Conservation (phyloP, 2,329 filamentous ascomycete species). For the Fulvia fulva region DNA sequence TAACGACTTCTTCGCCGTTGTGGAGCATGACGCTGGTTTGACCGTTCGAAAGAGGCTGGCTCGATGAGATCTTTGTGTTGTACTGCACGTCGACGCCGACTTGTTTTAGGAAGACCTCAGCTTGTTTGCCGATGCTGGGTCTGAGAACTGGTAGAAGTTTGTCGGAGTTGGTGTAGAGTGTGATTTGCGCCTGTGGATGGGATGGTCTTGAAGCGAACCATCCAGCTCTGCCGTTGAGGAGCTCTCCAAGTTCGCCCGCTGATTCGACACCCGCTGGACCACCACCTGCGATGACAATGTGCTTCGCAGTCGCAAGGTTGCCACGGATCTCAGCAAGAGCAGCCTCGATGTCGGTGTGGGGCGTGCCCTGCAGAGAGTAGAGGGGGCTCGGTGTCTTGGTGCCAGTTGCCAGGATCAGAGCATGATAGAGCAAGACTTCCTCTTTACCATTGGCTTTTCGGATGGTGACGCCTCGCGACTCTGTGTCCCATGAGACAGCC, state of each 20-base stretch:
- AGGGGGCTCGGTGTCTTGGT: constrained; percentile 41
- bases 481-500: constrained; percentile 44
- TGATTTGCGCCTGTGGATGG: constrained; percentile 38
- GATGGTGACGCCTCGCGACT: constrained; percentile 41
- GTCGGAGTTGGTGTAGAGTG: constrained; percentile 38
- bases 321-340: constrained; percentile 27
- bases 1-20: constrained; percentile 43
- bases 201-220: constrained; percentile 35
- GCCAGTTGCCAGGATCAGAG: constrained; percentile 53
- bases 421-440: constrained; percentile 42
- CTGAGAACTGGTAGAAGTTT: constrained; percentile 41
- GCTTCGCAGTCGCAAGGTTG: constrained; percentile 17
- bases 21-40: constrained; percentile 39
- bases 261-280: constrained; percentile 33
- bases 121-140: constrained; percentile 35
- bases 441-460: constrained; percentile 28
- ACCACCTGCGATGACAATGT: constrained; percentile 32
- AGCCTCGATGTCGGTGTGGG: constrained; percentile 19
- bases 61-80: constrained; percentile 56
- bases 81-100: constrained; percentile 80
- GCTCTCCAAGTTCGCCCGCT: constrained; percentile 32
- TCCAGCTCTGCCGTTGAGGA: constrained; percentile 40
- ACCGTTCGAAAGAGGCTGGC: constrained; percentile 41
- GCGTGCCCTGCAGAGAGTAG: constrained; percentile 37
- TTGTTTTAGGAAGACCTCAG: constrained; percentile 59